Base-by-base conservation (phyloP, 2,329 filamentous ascomycete species). In the Trichoderma aggressivum region DNA sequence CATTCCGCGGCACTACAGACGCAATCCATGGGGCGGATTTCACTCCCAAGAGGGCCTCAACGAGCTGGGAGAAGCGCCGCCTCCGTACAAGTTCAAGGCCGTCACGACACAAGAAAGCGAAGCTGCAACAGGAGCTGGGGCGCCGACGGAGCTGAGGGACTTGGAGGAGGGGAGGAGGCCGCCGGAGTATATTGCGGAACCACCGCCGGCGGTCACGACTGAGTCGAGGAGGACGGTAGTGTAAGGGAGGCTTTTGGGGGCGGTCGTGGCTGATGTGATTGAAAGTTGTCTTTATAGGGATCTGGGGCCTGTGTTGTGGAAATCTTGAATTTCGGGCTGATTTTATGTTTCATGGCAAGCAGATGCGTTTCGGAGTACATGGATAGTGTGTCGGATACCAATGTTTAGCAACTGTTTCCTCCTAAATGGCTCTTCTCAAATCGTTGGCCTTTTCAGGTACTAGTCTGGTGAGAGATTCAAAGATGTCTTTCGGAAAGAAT, bases 61-160 rank as follows among this genome's bases (percentile, higher is more conserved):
- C 76, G 89, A 91, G 80, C 79, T 85, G 56, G 90, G 89, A 32
- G 88, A 91, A 77, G 88, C 89, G 11, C 90, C 90, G 63, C 90
- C 90, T 61, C 88, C 89, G 0, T 92, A 92, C 77, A 82, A 81
- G 53, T 75, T 76, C 7, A 80, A 80, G 75, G 78, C 79, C 73
- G 11, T 32, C 32, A 67, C 73, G 21, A 68, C 76, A 77, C 73
- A 73, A 77, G 47, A 71, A 71, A 18, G 43, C 30, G 34, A 43
- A 67, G 36, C 24, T 7, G 55, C 55, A 3, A 7, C 28, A 16
- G 59, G 24, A 30, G 47, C 28, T 30, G 59, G 24, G 24, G 39
- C 18, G 7, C 21, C 43, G 24, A 70, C 71, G 47, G 77, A 78
- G 72, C n/a, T 75, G 58, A 74, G 73, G 26, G 77, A 79, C 53